Evolutionary conservation across 495 filamentous ascomycete genomes (phyloP).

Genomic region (Neurospora sublineolata): DNA sequence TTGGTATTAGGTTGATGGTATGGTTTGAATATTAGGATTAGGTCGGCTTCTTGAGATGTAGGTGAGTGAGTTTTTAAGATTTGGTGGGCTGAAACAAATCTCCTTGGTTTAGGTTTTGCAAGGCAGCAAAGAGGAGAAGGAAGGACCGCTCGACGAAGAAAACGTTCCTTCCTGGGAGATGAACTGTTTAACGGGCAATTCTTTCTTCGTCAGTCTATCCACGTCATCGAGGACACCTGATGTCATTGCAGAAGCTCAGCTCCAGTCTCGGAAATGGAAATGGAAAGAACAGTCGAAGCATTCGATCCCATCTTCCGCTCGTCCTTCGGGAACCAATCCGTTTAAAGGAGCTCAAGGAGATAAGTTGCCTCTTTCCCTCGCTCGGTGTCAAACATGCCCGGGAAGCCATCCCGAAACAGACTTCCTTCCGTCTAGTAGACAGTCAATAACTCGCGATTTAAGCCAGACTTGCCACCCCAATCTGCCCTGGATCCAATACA

Average conservation of each 20-base stretch:
- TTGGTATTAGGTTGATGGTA: neutral
- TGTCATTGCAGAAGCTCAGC: neutral
- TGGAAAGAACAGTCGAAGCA: neutral
- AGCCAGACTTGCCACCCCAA: too few species aligned
- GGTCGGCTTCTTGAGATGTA: neutral
- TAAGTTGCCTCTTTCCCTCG: neutral
- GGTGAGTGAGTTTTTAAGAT: neutral
- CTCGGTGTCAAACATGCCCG: neutral
- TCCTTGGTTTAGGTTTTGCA: neutral
- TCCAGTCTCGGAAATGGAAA: neutral
- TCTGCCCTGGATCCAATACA: too few species aligned
- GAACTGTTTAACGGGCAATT: neutral
- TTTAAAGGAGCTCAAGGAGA: neutral
- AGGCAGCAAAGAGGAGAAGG: neutral
- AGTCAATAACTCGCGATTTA: too few species aligned
- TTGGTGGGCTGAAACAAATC: neutral
- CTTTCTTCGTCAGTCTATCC: neutral
- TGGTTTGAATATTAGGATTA: neutral
- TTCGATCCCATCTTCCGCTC: neutral
- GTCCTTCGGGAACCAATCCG: neutral
- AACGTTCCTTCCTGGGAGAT: neutral
- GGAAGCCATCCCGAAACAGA: neutral
- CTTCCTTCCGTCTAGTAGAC: neutral
- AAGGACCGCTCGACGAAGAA: neutral
- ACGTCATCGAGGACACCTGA: neutral